Conservation (phyloP, 768 basidiomycete species). For the Trametes cubensis region DNA sequence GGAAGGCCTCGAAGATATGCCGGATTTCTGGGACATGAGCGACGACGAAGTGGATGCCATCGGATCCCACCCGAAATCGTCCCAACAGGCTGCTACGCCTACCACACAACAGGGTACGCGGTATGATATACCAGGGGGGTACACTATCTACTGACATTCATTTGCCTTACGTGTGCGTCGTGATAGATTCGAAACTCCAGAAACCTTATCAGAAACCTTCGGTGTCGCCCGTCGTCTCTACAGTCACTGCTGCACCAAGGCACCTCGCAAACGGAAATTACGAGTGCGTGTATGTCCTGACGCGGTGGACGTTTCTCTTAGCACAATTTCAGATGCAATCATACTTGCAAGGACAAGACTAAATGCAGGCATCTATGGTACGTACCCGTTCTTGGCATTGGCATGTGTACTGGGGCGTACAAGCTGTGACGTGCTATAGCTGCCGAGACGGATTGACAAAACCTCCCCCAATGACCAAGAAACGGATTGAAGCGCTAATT, state of each 20-base stretch:
- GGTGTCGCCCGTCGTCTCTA: neutral
- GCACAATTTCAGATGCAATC: conserved; percentile 62
- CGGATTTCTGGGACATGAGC: conserved; percentile 65
- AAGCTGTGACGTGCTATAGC: conserved; percentile 41
- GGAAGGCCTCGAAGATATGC: conserved; percentile 65
- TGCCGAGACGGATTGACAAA: conserved; percentile 70
- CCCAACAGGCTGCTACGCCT: neutral
- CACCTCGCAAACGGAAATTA: conserved; percentile 66
- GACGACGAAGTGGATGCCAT: conserved; percentile 23
- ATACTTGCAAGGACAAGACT: conserved; percentile 76
- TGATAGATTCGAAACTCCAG: neutral
- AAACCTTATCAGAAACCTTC: neutral
- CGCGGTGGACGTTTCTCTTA: neutral
- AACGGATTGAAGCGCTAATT: conserved; percentile 27
- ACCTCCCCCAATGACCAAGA: conserved; percentile 47
- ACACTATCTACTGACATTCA: no score
- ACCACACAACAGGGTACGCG: no score
- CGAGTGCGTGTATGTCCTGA: conserved; percentile 44
- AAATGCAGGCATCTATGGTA: conserved; percentile 80
- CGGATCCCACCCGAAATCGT: neutral
- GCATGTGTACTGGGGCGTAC: neutral
- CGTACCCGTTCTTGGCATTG: neutral
- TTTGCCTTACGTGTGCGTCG: no score
- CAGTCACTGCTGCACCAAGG: conserved; percentile 29
- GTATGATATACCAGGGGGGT: no score